A percentile compares a stretch with the other conserved stretches of the same genome.
Conservation (phyloP, 257 asterid genomes). For the Solanum chilense region DNA sequence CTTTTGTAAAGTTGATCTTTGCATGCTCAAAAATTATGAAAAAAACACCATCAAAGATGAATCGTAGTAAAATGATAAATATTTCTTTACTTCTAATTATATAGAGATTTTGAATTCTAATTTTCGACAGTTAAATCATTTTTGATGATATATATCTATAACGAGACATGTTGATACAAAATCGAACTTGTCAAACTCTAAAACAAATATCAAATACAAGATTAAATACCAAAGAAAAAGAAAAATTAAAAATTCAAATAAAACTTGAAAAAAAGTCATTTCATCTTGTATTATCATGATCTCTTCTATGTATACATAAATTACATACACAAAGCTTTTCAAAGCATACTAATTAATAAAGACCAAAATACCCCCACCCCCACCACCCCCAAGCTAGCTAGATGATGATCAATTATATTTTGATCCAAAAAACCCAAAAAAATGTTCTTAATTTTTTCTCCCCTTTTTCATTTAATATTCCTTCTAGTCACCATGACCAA, state of each 20-base stretch:
- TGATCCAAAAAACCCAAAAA: background rate
- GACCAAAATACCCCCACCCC: background rate
- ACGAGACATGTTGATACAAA: background rate
- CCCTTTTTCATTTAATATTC: background rate
- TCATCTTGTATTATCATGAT: slow-evolving; percentile 12
- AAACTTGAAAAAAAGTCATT: background rate
- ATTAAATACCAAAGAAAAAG: background rate
- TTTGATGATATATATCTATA: background rate
- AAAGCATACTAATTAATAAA: background rate
- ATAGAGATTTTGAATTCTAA: no score
- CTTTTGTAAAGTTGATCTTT: background rate
- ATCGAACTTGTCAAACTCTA: background rate
- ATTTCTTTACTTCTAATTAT: background rate
- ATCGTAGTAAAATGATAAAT: background rate
- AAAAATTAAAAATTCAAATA: background rate
- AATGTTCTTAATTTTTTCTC: background rate
- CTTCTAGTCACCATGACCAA: background rate
- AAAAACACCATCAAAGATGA: background rate
- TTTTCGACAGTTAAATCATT: background rate
- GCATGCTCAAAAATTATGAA: background rate
- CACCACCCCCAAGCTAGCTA: background rate
- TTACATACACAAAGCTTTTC: background rate
- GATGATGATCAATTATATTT: background rate
- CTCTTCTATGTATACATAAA: background rate
- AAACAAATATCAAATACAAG: background rate